These are phyloP conservation scores for Mortierella hygrophila DNA, from an alignment of 192 early-diverging fungal species.

Conservation along the genomic window DNA sequence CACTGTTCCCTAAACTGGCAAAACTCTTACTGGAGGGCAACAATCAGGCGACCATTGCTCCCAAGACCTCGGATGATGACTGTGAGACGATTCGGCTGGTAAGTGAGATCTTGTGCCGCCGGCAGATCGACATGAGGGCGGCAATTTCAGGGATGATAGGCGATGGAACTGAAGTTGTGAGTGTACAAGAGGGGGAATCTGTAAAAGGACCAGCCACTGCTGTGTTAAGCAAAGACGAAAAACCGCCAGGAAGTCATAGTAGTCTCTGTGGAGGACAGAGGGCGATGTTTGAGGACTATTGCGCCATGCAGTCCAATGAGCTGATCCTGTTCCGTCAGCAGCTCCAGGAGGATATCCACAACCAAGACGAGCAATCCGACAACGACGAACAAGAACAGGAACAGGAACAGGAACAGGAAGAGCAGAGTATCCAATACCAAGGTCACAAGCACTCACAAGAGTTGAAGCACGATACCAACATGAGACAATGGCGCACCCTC, in stretches of 20 bases:
- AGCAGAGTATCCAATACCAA: background rate
- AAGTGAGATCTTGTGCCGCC: conserved; percentile 29
- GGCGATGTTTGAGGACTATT: conserved; percentile 38
- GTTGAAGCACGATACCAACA: background rate
- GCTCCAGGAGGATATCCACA: background rate
- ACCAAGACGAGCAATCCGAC: background rate
- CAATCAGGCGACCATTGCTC: conserved; percentile 16
- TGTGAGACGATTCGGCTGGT: conserved; percentile 41
- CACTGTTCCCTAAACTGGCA: conserved; percentile 25
- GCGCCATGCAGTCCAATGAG: conserved; percentile 53
- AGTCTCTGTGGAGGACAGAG: background rate
- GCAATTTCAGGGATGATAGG: background rate
- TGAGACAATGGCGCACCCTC: conserved; percentile 17
- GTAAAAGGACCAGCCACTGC: background rate
- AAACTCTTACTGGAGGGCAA: conserved; percentile 25
- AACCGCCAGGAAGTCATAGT: background rate
- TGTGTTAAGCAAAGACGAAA: background rate
- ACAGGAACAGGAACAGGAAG: background rate
- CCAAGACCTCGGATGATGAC: conserved; percentile 41
- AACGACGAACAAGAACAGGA: background rate
- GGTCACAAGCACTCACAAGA: background rate
- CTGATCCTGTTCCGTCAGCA: conserved; percentile 31
- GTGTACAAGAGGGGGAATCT: background rate
- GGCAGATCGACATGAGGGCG: conserved; percentile 9
- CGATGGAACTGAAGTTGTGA: background rate